These are phyloP conservation scores for Trichophaea hybrida DNA, from an alignment of 2,329 filamentous ascomycete genomes.

Conservation along the genomic window DNA sequence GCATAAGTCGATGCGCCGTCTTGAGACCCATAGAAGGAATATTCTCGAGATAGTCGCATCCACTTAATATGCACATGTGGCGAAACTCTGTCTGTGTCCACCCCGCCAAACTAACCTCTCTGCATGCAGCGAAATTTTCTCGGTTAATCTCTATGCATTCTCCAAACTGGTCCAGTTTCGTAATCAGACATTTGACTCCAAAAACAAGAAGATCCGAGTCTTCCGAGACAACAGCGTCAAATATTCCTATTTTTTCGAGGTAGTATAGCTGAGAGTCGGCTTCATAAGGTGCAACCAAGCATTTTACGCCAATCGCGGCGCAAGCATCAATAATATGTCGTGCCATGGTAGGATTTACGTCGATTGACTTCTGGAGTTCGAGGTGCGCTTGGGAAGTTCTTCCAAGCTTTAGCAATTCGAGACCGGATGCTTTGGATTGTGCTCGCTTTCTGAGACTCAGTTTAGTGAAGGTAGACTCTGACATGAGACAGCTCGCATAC, in stretches of 20 bases:
- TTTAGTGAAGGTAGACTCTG: not conserved
- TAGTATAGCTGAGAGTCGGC: constrained; percentile 95
- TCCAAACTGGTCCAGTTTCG: constrained; percentile 87
- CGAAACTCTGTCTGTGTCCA: constrained; percentile 89
- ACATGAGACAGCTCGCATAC: constrained; percentile 2
- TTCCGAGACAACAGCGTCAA: constrained; percentile 82
- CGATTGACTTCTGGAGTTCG: constrained; percentile 87
- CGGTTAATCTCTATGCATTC: constrained; percentile 86
- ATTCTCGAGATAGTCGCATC: constrained; percentile 84
- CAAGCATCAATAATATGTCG: constrained; percentile 79
- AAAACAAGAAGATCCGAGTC: constrained; percentile 95
- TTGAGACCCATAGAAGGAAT: constrained; percentile 80
- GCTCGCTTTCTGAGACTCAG: constrained; percentile 55
- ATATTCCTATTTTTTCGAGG: constrained; percentile 68
- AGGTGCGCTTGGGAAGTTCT: constrained; percentile 65
- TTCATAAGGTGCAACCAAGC: constrained; percentile 92
- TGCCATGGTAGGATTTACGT: constrained; percentile 94
- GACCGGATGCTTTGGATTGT: constrained; percentile 58
- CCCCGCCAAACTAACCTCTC: constrained; percentile 74
- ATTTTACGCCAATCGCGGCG: constrained; percentile 63
- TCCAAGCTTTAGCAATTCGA: constrained; percentile 69
- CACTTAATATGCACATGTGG: constrained; percentile 89
- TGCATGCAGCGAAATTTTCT: constrained; percentile 72
- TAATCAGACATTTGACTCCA: constrained; percentile 75
- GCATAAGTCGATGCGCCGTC: constrained; percentile 78